These are phyloP conservation scores for Penicillium sclerotiorum DNA, from an alignment of 2,329 filamentous ascomycete genomes.

Conservation along the genomic window DNA sequence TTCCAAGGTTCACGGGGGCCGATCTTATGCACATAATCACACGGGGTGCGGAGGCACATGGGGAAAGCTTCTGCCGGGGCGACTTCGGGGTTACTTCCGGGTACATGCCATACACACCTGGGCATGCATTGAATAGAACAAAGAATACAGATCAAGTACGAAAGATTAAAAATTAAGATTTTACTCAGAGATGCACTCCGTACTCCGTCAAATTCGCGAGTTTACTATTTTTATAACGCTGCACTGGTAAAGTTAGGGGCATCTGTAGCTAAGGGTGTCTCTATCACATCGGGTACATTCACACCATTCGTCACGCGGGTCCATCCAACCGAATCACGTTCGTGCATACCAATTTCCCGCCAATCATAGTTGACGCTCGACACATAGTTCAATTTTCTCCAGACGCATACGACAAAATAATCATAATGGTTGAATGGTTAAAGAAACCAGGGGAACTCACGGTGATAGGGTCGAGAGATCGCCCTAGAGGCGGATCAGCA, in stretches of 20 bases:
- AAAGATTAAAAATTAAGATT: no score
- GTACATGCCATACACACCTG: not conserved
- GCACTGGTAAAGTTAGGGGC: no score
- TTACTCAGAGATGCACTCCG: not conserved
- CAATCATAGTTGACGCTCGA: not conserved
- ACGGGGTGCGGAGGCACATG: not conserved
- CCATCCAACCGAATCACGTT: constrained; percentile 1
- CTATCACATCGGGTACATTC: constrained; percentile 4
- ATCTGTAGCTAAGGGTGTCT: not conserved
- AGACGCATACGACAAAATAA: no score
- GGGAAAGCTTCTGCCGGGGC: constrained; percentile 5
- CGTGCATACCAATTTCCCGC: not conserved
- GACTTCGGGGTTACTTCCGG: not conserved
- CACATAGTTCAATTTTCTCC: not conserved
- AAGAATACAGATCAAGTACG: no score
- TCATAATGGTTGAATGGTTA: no score
- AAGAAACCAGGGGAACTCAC: no score
- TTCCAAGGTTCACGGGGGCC: not conserved
- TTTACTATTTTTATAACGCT: not conserved
- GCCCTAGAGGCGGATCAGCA: constrained; percentile 1
- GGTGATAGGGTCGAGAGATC: no score
- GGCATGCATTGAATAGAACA: no score
- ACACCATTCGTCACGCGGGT: not conserved
- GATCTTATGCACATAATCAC: constrained; percentile 3
- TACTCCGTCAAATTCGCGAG: no score